phyloP scores from a whole-genome alignment of 306 rosid species.

The Prunus kanzakura region DNA sequence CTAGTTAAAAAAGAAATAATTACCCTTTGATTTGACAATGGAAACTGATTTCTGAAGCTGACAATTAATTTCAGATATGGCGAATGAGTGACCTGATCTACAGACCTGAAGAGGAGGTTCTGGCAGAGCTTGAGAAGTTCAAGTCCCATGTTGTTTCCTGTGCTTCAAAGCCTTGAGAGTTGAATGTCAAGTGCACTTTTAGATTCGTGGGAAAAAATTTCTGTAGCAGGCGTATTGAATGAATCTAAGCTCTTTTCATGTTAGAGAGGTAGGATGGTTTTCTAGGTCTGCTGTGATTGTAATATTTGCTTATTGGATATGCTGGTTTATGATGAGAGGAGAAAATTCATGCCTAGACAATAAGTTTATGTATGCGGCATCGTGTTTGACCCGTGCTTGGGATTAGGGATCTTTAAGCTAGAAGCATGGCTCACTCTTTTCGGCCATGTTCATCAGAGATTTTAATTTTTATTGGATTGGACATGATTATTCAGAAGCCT shows the following conservation, averaged over 20 bases:
- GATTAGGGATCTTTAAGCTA: neutral
- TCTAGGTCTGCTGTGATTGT: neutral
- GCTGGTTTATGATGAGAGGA: neutral
- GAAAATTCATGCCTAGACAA: neutral
- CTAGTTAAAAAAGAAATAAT: neutral
- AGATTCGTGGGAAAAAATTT: neutral
- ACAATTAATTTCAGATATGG: slow-evolving; percentile 72
- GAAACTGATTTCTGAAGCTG: neutral
- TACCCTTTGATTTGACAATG: neutral
- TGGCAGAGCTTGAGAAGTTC: slow-evolving; percentile 93
- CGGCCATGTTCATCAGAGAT: neutral
- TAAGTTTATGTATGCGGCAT: neutral
- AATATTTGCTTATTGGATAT: neutral
- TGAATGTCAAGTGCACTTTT: neutral
- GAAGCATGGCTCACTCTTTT: neutral
- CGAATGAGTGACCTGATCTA: slow-evolving; percentile 96
- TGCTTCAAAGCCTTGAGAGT: slow-evolving; percentile 60
- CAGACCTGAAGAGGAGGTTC: slow-evolving; percentile 94
- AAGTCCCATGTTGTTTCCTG: slow-evolving; percentile 86
- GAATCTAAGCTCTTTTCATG: neutral
- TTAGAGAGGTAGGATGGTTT: slow-evolving; percentile 1
- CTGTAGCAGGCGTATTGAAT: neutral
- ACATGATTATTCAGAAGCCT: neutral
- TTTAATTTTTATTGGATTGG: neutral
- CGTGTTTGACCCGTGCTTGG: neutral